Percentiles rank a stretch among this genome's conserved stretches.
These are phyloP conservation scores for Hortiboletus campestris DNA, from an alignment of 768 basidiomycete species.

Conservation along the genomic window DNA sequence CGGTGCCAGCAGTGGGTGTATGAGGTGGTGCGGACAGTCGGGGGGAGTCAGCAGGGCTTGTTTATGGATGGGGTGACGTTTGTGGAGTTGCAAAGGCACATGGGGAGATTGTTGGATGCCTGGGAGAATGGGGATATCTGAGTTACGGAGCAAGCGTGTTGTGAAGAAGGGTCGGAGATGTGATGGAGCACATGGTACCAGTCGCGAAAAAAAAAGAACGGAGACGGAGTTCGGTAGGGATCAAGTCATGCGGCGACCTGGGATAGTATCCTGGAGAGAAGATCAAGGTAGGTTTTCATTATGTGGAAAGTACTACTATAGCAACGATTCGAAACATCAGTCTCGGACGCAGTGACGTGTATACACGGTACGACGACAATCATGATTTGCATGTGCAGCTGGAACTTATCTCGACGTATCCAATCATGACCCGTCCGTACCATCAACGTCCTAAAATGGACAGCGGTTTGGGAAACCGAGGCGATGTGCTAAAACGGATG, in stretches of 20 bases:
- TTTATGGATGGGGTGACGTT: conserved; percentile 12
- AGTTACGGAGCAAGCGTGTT: neutral
- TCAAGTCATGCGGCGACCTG: neutral
- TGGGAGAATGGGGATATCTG: conserved; percentile 31
- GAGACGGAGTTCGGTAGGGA: neutral
- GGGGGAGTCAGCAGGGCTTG: conserved; percentile 5
- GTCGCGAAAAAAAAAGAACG: neutral
- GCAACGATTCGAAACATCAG: conserved; percentile 22
- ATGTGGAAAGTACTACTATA: conserved; percentile 5
- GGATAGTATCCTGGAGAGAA: neutral
- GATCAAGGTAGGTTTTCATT: neutral
- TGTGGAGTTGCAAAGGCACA: conserved; percentile 21
- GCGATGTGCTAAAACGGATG: conserved; percentile 2
- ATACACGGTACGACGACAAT: conserved; percentile 3
- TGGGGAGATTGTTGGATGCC: conserved; percentile 28
- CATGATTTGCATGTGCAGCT: conserved; percentile 9
- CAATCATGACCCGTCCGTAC: neutral
- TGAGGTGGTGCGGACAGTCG: conserved; percentile 16
- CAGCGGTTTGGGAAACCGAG: conserved; percentile 2
- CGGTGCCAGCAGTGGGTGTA: conserved; percentile 29
- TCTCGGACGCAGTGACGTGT: too few species aligned
- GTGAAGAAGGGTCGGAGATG: neutral
- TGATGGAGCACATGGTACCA: too few species aligned
- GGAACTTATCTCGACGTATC: neutral
- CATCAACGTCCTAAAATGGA: neutral